Conservation (phyloP, 2,329 filamentous ascomycete species). For the Cyphellophora attinorum region DNA sequence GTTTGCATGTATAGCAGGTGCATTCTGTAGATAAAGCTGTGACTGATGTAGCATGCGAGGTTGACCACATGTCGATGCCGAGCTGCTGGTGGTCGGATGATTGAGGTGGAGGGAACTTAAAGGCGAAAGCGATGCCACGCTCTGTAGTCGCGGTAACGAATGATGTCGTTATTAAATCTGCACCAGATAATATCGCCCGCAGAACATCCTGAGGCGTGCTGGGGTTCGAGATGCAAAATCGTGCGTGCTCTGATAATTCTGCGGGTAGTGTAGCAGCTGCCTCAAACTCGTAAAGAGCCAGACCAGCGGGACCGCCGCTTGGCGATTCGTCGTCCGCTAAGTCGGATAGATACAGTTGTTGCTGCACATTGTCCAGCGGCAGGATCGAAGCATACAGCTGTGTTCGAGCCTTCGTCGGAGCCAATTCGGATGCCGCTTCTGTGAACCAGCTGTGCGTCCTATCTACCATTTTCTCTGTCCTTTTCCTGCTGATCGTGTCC, state of each 20-base stretch:
- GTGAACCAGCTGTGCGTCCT: constrained; percentile 75
- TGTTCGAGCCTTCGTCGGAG: constrained; percentile 1
- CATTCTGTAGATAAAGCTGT: constrained; percentile 56
- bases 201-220: constrained; percentile 67
- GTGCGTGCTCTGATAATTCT: constrained; percentile 54
- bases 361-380: constrained; percentile 63
- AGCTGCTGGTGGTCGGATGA: constrained; percentile 29
- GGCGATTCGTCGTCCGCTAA: constrained; percentile 60
- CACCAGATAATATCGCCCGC: constrained; percentile 62
- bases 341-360: constrained; percentile 70
- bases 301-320: constrained; percentile 48
- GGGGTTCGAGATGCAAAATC: constrained; percentile 63
- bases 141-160: constrained; percentile 70
- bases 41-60: constrained; percentile 51
- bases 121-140: constrained; percentile 73
- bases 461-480: constrained; percentile 73
- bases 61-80: constrained; percentile 69
- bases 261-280: constrained; percentile 58
- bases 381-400: constrained; percentile 55
- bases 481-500: constrained; percentile 55
- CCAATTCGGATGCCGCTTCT: constrained; percentile 36
- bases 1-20: constrained; percentile 70
- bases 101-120: constrained; percentile 54
- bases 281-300: constrained; percentile 70
- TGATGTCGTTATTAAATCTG: constrained; percentile 70